Evolutionary conservation across 345 rosid species (phyloP).

Genomic region (Acer saccharum): DNA sequence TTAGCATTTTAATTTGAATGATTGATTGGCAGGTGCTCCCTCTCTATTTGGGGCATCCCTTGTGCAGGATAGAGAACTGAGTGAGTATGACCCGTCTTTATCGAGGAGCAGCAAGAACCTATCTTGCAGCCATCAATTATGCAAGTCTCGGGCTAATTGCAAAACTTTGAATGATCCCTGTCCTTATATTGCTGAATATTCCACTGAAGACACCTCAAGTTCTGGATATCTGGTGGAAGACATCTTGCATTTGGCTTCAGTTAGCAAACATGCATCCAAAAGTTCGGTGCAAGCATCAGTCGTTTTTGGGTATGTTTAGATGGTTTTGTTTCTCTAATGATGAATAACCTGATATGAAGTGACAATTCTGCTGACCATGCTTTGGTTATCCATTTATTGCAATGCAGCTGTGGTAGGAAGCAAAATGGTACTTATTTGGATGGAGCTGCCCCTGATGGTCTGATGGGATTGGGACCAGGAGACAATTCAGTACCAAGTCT

Average conservation of each 20-base stretch:
- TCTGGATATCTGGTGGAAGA: constrained; percentile 28
- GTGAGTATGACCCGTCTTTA: constrained; percentile 27
- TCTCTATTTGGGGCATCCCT: constrained; percentile 32
- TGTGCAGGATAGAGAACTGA: constrained; percentile 36
- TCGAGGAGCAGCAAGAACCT: constrained; percentile 28
- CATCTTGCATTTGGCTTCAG: constrained; percentile 9
- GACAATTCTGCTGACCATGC: neutral
- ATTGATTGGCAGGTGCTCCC: constrained; percentile 32
- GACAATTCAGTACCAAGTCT: constrained; percentile 18
- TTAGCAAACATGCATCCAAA: constrained; percentile 10
- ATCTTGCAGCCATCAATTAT: constrained; percentile 30
- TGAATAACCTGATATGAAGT: neutral
- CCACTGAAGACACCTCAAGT: constrained; percentile 24
- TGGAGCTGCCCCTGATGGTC: constrained; percentile 25
- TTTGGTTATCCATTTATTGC: neutral
- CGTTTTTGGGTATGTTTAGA: constrained; percentile 8
- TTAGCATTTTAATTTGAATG: constrained; percentile 22
- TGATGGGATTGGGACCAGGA: constrained; percentile 20
- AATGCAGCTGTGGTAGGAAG: constrained; percentile 18
- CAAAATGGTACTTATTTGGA: constrained; percentile 19
- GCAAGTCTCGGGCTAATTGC: constrained; percentile 25
- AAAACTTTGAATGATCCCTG: constrained; percentile 30
- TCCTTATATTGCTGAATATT: constrained; percentile 27
- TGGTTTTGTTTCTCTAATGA: neutral
- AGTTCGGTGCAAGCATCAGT: constrained; percentile 14